Percentiles rank a stretch among this genome's conserved stretches.
These are phyloP conservation scores for Lithohypha guttulata DNA, from an alignment of 2,329 filamentous ascomycete genomes.

Conservation along the genomic window DNA sequence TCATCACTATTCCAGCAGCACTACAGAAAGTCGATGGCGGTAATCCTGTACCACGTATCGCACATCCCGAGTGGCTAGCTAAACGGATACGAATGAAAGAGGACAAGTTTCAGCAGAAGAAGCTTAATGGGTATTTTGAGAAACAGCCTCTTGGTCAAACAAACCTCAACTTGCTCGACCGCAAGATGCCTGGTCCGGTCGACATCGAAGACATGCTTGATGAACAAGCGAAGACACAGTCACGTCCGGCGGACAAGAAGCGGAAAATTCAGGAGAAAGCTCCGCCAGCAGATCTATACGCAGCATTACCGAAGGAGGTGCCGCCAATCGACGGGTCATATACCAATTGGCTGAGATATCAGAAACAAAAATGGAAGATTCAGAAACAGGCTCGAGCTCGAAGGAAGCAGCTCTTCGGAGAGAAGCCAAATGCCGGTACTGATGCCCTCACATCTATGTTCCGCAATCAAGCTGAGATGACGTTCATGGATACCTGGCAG, in stretches of 20 bases:
- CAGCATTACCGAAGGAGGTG: conserved; percentile 71
- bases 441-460: conserved; percentile 63
- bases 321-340: conserved; percentile 81
- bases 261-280: conserved; percentile 59
- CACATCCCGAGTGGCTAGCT: conserved; percentile 94
- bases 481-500: conserved; percentile 92
- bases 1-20: conserved; percentile 96
- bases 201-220: conserved; percentile 78
- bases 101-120: conserved; percentile 96
- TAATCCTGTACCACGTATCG: conserved; percentile 86
- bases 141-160: conserved; percentile 42
- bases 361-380: conserved; percentile 98
- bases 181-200: conserved; percentile 43
- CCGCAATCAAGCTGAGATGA: conserved; percentile 79
- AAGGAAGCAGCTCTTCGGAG: conserved; percentile 84
- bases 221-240: conserved; percentile 55
- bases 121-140: conserved; percentile 85
- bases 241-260: conserved; percentile 54
- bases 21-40: conserved; percentile 75
- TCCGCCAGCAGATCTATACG: conserved; percentile 57
- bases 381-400: conserved; percentile 82
- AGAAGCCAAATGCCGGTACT: conserved; percentile 53
- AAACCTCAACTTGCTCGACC: conserved; percentile 44
- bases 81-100: conserved; percentile 89
- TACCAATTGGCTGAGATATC: conserved; percentile 74